phyloP scores from a whole-genome alignment of 208 protist species.

The Trypanosoma rangeli region DNA sequence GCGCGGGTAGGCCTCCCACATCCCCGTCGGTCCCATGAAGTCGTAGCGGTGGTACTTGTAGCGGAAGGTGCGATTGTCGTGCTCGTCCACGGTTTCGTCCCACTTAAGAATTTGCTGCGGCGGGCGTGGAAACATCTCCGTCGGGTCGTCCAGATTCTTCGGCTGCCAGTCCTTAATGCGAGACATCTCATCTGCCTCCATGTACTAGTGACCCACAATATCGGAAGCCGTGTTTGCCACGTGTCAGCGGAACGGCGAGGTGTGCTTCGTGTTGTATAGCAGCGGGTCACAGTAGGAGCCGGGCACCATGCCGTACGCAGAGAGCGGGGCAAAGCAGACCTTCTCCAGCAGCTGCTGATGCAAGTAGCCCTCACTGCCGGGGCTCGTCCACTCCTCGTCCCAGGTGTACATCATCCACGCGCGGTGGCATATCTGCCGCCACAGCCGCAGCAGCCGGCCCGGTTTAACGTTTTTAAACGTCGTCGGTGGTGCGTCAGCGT shows the following conservation, averaged over 20 bases:
- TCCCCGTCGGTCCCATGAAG: constrained; percentile 82
- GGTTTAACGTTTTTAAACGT: constrained; percentile 92
- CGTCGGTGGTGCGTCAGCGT: constrained; percentile 75
- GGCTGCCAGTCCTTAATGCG: constrained; percentile 91
- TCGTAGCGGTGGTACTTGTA: constrained; percentile 92
- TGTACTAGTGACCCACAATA: constrained; percentile 91
- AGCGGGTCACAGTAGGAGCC: constrained; percentile 89
- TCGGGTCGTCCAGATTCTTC: constrained; percentile 84
- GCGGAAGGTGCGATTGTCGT: constrained; percentile 89
- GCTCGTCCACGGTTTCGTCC: constrained; percentile 89
- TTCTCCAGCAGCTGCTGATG: constrained; percentile 89
- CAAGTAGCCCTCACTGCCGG: constrained; percentile 76
- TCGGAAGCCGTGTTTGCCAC: constrained; percentile 76
- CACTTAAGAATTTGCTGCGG: constrained; percentile 83
- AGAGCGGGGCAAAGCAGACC: constrained; percentile 86
- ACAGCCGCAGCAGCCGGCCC: constrained; percentile 70
- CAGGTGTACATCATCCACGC: constrained; percentile 81
- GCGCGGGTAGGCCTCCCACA: constrained; percentile 89
- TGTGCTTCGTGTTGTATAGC: constrained; percentile 92
- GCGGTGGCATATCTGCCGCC: constrained; percentile 86
- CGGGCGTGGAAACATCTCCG: constrained; percentile 89
- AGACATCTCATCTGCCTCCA: constrained; percentile 87
- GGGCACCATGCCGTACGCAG: constrained; percentile 88
- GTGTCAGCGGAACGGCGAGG: constrained; percentile 89
- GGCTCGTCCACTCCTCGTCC: constrained; percentile 87